These are phyloP conservation scores for Ilyonectria robusta DNA, from an alignment of 2,329 filamentous ascomycete genomes.

Conservation along the genomic window DNA sequence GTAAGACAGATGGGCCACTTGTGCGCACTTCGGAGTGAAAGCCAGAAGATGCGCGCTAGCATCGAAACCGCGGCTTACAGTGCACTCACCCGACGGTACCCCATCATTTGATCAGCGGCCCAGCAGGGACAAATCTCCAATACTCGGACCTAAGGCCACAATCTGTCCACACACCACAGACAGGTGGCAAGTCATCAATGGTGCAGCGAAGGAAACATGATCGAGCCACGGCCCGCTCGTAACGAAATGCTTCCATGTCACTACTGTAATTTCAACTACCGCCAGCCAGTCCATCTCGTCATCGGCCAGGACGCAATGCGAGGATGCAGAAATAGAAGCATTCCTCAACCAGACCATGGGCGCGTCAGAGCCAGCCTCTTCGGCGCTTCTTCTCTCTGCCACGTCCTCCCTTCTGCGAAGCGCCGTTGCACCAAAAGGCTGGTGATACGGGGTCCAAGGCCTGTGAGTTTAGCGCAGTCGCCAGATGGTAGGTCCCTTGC, in stretches of 20 bases:
- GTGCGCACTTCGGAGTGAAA: slow-evolving; percentile 1
- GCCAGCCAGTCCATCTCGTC: slow-evolving; percentile 8
- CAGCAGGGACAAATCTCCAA: slow-evolving; percentile 27
- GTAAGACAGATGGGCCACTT: slow-evolving; percentile 4
- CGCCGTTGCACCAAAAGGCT: slow-evolving; percentile 6
- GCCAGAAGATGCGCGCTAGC: neutral
- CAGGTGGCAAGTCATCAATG: slow-evolving; percentile 45
- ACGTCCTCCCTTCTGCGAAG: neutral
- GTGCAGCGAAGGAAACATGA: slow-evolving; percentile 19
- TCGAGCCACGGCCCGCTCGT: slow-evolving; percentile 10
- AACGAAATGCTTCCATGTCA: slow-evolving; percentile 5
- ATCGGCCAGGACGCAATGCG: neutral
- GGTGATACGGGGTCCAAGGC: neutral
- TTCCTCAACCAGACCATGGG: neutral
- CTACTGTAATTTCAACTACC: slow-evolving; percentile 2
- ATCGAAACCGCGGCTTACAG: neutral
- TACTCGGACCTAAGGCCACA: slow-evolving; percentile 24
- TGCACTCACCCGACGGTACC: neutral
- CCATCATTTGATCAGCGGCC: slow-evolving; percentile 11
- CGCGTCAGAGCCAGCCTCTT: neutral
- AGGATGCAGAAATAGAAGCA: slow-evolving; percentile 15
- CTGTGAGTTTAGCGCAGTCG: slow-evolving; percentile 8
- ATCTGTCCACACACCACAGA: slow-evolving; percentile 38
- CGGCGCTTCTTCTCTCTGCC: slow-evolving; percentile 7
- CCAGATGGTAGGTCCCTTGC: slow-evolving; percentile 1